Evolutionary conservation across 768 basidiomycete genomes (phyloP).

Genomic region (Tulasnella sp.): DNA sequence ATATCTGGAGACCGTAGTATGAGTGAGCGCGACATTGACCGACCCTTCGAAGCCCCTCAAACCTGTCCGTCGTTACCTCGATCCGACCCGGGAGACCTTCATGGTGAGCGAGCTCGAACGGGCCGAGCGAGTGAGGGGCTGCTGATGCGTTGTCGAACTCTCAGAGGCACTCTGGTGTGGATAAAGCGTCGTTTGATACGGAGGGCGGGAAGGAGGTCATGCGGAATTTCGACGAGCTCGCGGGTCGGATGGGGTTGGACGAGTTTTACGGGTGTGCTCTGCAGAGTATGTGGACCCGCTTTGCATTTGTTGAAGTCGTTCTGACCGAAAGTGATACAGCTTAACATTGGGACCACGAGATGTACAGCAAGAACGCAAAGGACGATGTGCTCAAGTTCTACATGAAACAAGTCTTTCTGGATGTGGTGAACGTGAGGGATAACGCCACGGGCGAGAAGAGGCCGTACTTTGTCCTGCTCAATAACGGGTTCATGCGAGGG

Average conservation of each 20-base stretch:
- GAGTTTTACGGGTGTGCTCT: neutral
- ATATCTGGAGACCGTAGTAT: slow-evolving; percentile 4
- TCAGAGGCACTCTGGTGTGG: neutral
- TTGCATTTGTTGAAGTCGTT: neutral
- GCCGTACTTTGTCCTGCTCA: slow-evolving; percentile 3
- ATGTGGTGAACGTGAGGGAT: neutral
- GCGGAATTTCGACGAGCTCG: neutral
- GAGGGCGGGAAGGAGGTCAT: neutral
- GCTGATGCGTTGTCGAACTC: neutral
- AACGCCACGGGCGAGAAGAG: neutral
- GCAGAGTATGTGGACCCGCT: neutral
- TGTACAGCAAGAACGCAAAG: neutral
- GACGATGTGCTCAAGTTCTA: neutral
- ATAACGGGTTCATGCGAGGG: neutral
- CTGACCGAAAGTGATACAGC: neutral
- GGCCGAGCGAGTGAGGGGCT: neutral
- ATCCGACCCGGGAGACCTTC: neutral
- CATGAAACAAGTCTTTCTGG: neutral
- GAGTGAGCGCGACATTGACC: neutral
- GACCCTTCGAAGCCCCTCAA: neutral
- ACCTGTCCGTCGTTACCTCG: neutral
- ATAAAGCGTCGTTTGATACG: neutral
- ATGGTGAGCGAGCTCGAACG: no score
- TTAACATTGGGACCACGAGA: neutral
- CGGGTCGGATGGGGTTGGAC: neutral